Conservation (phyloP, 352 stramenopile genomes). For the Phytophthora lateralis region DNA sequence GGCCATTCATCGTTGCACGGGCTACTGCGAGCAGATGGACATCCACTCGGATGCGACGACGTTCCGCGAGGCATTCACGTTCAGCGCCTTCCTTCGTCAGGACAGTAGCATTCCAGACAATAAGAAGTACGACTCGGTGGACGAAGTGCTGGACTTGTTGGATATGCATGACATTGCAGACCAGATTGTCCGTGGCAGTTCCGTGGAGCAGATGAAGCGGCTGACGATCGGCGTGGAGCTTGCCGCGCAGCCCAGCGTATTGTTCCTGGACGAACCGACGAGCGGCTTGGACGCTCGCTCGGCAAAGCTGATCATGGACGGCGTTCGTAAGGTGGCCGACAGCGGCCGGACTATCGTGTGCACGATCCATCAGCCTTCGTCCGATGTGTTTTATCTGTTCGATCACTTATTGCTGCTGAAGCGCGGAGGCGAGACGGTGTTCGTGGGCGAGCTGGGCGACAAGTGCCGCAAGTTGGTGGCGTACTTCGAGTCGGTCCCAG, state of each 20-base stretch:
- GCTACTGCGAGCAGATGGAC: constrained; percentile 87
- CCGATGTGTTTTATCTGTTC: constrained; percentile 86
- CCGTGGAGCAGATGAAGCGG: constrained; percentile 55
- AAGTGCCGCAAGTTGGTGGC: constrained; percentile 32
- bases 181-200: constrained; percentile 45
- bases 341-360: constrained; percentile 79
- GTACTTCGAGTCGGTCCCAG: constrained; percentile 30
- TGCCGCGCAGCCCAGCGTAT: constrained; percentile 70
- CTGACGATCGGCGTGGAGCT: constrained; percentile 63
- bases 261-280: constrained; percentile 84
- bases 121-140: constrained; percentile 41
- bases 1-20: constrained; percentile 51
- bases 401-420: constrained; percentile 81
- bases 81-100: constrained; percentile 83
- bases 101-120: constrained; percentile 28
- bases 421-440: constrained; percentile 47
- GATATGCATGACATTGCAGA: constrained; percentile 90
- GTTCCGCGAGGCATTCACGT: constrained; percentile 85
- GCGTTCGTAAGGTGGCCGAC: constrained; percentile 78
- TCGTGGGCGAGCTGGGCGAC: constrained; percentile 36
- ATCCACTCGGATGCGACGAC: constrained; percentile 84
- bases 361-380: constrained; percentile 92
- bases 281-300: constrained; percentile 80
- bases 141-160: constrained; percentile 40
- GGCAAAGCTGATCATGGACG: constrained; percentile 78